Evolutionary conservation across 2,329 filamentous ascomycete genomes (phyloP).

Genomic region (Fusarium avenaceum): DNA sequence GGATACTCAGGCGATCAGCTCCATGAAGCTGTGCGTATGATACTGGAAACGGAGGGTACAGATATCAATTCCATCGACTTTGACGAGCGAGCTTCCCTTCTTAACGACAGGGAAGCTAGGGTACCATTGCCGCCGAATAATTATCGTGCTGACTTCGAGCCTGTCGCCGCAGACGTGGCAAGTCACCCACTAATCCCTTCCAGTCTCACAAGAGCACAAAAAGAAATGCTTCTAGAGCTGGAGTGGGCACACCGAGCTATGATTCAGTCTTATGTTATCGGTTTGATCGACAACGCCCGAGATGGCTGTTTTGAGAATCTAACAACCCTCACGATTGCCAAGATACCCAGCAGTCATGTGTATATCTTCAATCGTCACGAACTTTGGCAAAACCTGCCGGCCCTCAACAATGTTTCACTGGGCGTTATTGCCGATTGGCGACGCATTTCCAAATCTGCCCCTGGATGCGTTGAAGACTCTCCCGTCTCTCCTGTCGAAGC

Average conservation of each 20-base stretch:
- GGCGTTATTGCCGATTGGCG: conserved; percentile 77
- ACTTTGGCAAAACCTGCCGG: conserved; percentile 72
- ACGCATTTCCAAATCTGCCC: conserved; percentile 65
- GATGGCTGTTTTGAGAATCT: conserved; percentile 65
- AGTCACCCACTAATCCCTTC: conserved; percentile 63
- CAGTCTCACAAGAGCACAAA: conserved; percentile 72
- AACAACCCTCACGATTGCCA: conserved; percentile 72
- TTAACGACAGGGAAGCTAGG: conserved; percentile 34
- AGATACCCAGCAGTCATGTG: conserved; percentile 73
- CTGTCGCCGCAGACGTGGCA: conserved; percentile 43
- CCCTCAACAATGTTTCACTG: conserved; percentile 67
- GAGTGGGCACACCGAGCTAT: conserved; percentile 78
- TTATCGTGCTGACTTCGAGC: conserved; percentile 38
- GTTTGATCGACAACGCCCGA: conserved; percentile 69
- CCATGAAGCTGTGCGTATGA: conserved; percentile 53
- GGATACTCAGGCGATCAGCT: conserved; percentile 52
- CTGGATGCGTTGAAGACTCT: conserved; percentile 63
- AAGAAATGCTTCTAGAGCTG: conserved; percentile 76
- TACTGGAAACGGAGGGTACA: conserved; percentile 54
- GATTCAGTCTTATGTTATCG: conserved; percentile 75
- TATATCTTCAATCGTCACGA: conserved; percentile 66
- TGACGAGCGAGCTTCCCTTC: conserved; percentile 49
- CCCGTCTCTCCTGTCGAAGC: conserved; percentile 65
- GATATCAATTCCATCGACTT: conserved; percentile 51
- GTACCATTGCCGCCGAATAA: conserved; percentile 11